Evolutionary conservation across 257 asterid species (phyloP).

Genomic region (Jacaranda mimosifolia): DNA sequence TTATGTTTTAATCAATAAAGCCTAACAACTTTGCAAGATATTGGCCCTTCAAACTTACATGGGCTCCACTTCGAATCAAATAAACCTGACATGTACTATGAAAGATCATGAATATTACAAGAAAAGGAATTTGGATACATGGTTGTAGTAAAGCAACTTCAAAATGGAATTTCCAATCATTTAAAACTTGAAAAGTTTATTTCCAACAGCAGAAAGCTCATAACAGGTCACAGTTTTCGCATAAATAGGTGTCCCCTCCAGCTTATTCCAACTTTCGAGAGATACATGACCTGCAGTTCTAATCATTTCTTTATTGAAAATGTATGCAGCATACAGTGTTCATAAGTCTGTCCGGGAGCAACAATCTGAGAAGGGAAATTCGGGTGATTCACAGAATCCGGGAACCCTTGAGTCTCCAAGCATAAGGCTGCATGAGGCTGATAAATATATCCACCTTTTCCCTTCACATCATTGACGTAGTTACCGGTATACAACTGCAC

Average conservation of each 20-base stretch:
- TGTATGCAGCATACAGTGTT: conserved; percentile 54
- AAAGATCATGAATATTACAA: background rate
- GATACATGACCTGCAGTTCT: background rate
- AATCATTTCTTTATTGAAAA: conserved; percentile 51
- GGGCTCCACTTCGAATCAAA: too few species aligned
- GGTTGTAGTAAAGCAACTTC: background rate
- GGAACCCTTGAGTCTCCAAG: conserved; percentile 93
- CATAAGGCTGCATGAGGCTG: conserved; percentile 67
- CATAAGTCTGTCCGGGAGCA: conserved; percentile 54
- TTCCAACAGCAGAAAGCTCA: background rate
- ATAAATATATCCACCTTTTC: conserved; percentile 70
- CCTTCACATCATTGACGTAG: conserved; percentile 45
- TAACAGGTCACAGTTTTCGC: background rate
- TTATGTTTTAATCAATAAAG: background rate
- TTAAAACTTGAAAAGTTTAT: background rate
- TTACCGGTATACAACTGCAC: conserved; percentile 79
- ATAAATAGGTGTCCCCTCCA: too few species aligned
- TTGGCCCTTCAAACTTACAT: too few species aligned
- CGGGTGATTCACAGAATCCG: conserved; percentile 83
- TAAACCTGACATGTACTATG: too few species aligned
- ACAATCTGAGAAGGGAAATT: conserved; percentile 75
- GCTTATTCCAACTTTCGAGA: background rate
- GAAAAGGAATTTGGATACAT: background rate
- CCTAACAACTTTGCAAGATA: background rate
- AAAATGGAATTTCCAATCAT: conserved; percentile 11